These are phyloP conservation scores for Fusarium keratoplasticum DNA, from an alignment of 2,329 filamentous ascomycete species.

Conservation along the genomic window DNA sequence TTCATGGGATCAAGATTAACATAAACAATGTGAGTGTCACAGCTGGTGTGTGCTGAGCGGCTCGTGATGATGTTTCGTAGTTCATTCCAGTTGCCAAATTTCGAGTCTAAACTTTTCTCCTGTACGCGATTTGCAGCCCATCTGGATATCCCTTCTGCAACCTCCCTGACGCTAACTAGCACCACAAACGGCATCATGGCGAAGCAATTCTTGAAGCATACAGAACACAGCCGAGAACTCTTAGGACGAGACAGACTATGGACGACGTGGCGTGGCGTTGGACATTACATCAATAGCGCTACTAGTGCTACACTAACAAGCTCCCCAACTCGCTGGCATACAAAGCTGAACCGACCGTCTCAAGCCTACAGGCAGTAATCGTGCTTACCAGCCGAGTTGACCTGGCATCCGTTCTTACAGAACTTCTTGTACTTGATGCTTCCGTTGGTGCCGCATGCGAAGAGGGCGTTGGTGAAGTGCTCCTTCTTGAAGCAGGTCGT, in stretches of 20 bases:
- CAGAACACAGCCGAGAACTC: neutral
- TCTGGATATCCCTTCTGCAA: neutral
- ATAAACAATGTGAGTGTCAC: too few relatives aligned
- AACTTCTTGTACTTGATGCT: conserved; percentile 15
- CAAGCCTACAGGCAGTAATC: conserved; percentile 7
- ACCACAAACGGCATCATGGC: neutral
- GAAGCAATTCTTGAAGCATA: neutral
- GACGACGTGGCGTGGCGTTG: neutral
- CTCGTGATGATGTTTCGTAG: too few relatives aligned
- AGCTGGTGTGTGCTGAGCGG: too few relatives aligned
- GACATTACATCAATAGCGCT: neutral
- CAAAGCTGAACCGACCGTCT: neutral
- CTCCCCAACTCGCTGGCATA: neutral
- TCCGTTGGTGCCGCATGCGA: conserved; percentile 11
- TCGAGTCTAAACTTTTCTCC: neutral
- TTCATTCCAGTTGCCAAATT: too few relatives aligned
- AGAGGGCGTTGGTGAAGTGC: conserved; percentile 10
- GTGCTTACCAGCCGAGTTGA: neutral
- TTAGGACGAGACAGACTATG: neutral
- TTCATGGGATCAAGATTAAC: too few relatives aligned
- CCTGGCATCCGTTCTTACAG: conserved; percentile 11
- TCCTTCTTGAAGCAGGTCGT: conserved; percentile 13
- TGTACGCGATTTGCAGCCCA: neutral
- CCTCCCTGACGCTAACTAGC: neutral
- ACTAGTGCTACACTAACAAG: neutral